These are phyloP conservation scores for Aschersonia sp. DNA, from an alignment of 2,329 filamentous ascomycete species.

Conservation along the genomic window DNA sequence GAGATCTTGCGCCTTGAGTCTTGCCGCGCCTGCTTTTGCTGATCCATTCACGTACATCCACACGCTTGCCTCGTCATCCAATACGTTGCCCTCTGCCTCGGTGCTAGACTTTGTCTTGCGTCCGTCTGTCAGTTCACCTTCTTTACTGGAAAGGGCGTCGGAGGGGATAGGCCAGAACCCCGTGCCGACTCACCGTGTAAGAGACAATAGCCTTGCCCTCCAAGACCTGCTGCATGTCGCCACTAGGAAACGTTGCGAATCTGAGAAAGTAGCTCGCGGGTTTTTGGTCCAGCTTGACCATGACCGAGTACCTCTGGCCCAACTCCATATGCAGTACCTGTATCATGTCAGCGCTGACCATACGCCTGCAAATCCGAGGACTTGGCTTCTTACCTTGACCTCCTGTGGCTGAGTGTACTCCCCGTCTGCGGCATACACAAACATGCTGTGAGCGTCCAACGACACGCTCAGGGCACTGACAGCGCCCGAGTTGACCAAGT, in stretches of 20 bases:
- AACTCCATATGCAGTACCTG: slow-evolving; percentile 3
- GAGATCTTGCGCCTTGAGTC: background rate
- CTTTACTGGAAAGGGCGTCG: background rate
- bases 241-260: slow-evolving; percentile 1
- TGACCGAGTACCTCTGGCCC: slow-evolving; percentile 2
- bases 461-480: slow-evolving; percentile 2
- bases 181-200: background rate
- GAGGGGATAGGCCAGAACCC: background rate
- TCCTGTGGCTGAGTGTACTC: background rate
- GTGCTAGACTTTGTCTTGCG: background rate
- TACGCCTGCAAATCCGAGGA: background rate
- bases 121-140: background rate
- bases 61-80: background rate
- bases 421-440: slow-evolving; percentile 2
- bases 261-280: slow-evolving; percentile 1
- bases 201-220: slow-evolving; percentile 1
- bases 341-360: background rate
- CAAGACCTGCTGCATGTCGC: slow-evolving; percentile 3
- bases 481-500: slow-evolving; percentile 3
- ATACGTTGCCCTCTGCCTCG: background rate
- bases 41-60: slow-evolving; percentile 2
- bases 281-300: slow-evolving; percentile 3
- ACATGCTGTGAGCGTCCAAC: slow-evolving; percentile 3
- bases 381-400: background rate
- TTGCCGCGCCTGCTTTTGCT: background rate